A percentile compares a stretch with the other conserved stretches of the same genome.
Conservation (phyloP, 345 rosid genomes). For the Excoecaria agallocha region DNA sequence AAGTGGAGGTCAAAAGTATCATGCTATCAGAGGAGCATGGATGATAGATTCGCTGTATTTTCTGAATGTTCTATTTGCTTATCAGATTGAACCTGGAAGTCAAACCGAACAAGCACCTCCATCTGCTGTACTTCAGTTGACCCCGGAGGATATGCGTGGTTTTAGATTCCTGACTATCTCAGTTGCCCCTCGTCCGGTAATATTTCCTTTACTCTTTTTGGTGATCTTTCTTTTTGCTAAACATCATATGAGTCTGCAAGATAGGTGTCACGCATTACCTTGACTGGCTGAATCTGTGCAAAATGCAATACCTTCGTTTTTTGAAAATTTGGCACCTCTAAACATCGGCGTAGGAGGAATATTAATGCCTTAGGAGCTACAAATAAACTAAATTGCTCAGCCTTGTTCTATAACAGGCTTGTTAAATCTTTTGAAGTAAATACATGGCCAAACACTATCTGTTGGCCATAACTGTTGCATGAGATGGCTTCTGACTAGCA, state of each 20-base stretch:
- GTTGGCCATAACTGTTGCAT: too few species aligned
- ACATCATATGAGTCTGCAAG: slow-evolving; percentile 16
- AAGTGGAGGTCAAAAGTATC: slow-evolving; percentile 3
- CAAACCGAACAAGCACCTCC: slow-evolving; percentile 99
- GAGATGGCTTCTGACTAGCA: too few species aligned
- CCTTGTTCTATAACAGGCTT: too few species aligned
- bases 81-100: slow-evolving; percentile 94
- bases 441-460: too few species aligned
- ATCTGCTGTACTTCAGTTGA: slow-evolving; percentile 70
- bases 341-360: neutral
- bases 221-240: slow-evolving; percentile 14
- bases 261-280: too few species aligned
- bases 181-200: slow-evolving; percentile 93
- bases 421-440: too few species aligned
- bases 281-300: neutral
- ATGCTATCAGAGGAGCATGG: slow-evolving; percentile 5
- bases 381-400: too few species aligned
- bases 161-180: slow-evolving; percentile 93
- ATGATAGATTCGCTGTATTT: slow-evolving; percentile 17
- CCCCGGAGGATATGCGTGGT: slow-evolving; percentile 75
- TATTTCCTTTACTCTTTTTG: slow-evolving; percentile 15
- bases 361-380: too few species aligned
- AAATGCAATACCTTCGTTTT: neutral
- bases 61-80: slow-evolving; percentile 22
- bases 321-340: neutral